These are phyloP conservation scores for Podila minutissima DNA, from an alignment of 192 early-diverging fungal genomes.

Conservation along the genomic window DNA sequence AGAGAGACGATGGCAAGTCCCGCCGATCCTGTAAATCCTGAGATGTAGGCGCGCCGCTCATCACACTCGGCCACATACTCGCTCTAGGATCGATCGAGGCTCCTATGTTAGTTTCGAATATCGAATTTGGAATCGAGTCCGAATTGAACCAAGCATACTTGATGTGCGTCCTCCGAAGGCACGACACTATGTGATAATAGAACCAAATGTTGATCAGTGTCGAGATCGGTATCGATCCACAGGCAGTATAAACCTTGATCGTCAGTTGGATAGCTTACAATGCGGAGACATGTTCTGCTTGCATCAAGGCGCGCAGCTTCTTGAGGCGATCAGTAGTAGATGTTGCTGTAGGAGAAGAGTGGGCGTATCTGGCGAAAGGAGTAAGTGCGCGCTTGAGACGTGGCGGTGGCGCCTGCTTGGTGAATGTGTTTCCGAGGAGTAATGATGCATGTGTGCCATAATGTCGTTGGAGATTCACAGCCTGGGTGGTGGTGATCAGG, in stretches of 20 bases:
- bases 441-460: not conserved
- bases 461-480: not conserved
- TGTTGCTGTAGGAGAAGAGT: not conserved
- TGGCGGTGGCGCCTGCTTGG: not conserved
- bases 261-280: slow-evolving; percentile 22
- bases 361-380: slow-evolving; percentile 2
- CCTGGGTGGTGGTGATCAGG: not conserved
- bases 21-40: slow-evolving; percentile 95
- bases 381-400: not conserved
- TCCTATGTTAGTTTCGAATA: not conserved
- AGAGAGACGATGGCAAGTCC: slow-evolving; percentile 85
- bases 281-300: slow-evolving; percentile 19
- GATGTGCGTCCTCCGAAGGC: slow-evolving; percentile 96
- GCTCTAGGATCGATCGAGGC: slow-evolving; percentile 62
- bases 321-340: slow-evolving; percentile 21
- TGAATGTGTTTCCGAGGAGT: not conserved
- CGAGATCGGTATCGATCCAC: not conserved
- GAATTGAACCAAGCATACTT: slow-evolving; percentile 56
- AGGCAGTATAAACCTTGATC: not conserved
- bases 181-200: slow-evolving; percentile 68
- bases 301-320: slow-evolving; percentile 29
- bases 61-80: slow-evolving; percentile 96
- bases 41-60: slow-evolving; percentile 88
- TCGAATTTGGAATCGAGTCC: not conserved
- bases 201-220: not conserved